Base-by-base conservation (phyloP, 164 flowering plant species). In the Aristolochia californica region DNA sequence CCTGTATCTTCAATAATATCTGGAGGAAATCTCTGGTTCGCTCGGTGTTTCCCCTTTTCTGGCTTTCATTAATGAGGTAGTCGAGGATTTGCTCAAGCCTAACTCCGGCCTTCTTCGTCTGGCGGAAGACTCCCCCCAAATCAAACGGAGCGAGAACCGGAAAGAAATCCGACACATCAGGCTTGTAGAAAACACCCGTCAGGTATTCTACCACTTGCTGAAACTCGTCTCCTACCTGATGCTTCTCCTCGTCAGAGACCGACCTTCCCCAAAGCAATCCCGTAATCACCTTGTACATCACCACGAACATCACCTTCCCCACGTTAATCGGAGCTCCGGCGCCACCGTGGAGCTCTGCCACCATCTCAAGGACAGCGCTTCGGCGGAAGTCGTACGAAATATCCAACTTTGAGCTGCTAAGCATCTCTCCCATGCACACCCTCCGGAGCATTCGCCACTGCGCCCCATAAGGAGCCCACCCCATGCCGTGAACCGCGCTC, bases 151-250 rank as follows among this genome's bases (percentile, higher is more conserved):
- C 60, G 10, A 76, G 65, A 38, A 49, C 23, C 0, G 77, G 73
- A 43, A 66, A 68, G 4, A 70, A 44, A 48, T 76, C 72, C 0
- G 73, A 76, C 28, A 76, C 38, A 22, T 76, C 71, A 1, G 71
- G 60, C 40, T 50, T 52, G 5, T 55, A 43, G 14, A 59, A 10
- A 11, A 59, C 7, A 34, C 55, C 61, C 14, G 25, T 30, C 11
- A 60, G 47, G 38, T 66, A 24, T 5, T 16, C 15, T 14, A 61
- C 24, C 38, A 45, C 61, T 13, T 22, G 28, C 34, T 53, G 56
- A 21, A 60, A 66, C 63, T 59, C 60, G 0, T 43, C 55, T 12
- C 47, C 58, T 1, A 59, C 34, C 9, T 44, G 2, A 27, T 0
- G 4, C 43, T 55, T 49, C 60, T 50, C 56, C 61, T 63, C 56